Conservation (phyloP, 2,329 filamentous ascomycete species). For the Colletotrichum cereale region DNA sequence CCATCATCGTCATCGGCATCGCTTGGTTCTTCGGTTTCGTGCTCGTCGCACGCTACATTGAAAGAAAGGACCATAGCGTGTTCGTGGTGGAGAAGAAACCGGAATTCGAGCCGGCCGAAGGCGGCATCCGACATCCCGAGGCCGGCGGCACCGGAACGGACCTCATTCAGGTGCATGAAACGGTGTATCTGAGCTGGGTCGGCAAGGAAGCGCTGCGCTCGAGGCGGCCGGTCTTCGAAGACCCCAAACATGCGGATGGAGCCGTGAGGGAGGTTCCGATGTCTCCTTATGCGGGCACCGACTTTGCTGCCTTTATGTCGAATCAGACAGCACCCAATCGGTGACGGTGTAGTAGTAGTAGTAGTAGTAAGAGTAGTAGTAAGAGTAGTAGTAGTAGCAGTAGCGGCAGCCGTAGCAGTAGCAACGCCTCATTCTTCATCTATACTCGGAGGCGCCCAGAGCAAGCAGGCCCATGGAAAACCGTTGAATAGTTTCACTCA, state of each 20-base stretch:
- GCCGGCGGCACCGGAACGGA: constrained; percentile 39
- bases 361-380: neutral
- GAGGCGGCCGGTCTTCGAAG: constrained; percentile 25
- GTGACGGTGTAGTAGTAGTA: neutral
- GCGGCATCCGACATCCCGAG: constrained; percentile 22
- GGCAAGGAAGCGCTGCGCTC: constrained; percentile 46
- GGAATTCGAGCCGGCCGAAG: constrained; percentile 49
- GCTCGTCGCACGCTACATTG: constrained; percentile 46
- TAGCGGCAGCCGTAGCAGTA: neutral
- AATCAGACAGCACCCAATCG: constrained; percentile 10
- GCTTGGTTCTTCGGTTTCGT: constrained; percentile 53
- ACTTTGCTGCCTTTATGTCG: constrained; percentile 34
- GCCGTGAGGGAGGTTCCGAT: constrained; percentile 6
- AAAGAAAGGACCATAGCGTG: constrained; percentile 48
- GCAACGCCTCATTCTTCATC: neutral
- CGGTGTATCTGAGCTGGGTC: constrained; percentile 52
- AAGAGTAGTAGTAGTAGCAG: neutral
- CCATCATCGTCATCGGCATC: constrained; percentile 46
- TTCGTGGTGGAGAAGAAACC: constrained; percentile 52
- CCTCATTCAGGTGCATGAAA: constrained; percentile 53
- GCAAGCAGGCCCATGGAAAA: neutral
- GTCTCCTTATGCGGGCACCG: constrained; percentile 36
- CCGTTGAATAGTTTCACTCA: constrained; percentile 6
- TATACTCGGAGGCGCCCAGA: neutral
- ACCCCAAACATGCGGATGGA: constrained; percentile 21